A percentile compares a stretch with the other conserved stretches of the same genome.
These are phyloP conservation scores for Neofusicoccum kwambonambiense DNA, from an alignment of 2,329 filamentous ascomycete genomes.

Conservation along the genomic window DNA sequence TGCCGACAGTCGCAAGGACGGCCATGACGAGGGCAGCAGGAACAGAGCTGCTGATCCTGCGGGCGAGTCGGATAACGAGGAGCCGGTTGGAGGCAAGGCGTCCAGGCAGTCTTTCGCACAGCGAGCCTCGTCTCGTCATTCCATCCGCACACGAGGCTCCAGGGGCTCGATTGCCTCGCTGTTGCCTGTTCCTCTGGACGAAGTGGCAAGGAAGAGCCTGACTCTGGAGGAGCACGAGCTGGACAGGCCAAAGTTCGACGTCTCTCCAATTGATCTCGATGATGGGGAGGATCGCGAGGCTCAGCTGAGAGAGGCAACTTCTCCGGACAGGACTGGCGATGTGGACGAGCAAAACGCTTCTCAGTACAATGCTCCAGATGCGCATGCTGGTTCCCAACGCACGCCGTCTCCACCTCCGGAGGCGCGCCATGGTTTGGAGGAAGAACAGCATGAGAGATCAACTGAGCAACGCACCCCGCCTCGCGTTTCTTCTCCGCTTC, in stretches of 20 bases:
- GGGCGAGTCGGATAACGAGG: background rate
- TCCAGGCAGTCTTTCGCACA: constrained; percentile 7
- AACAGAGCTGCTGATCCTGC: background rate
- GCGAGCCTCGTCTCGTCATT: background rate
- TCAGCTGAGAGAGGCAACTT: background rate
- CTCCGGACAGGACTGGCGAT: background rate
- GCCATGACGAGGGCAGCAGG: background rate
- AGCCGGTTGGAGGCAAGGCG: background rate
- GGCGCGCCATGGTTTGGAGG: background rate
- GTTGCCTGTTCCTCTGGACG: constrained; percentile 7
- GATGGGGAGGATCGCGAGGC: background rate
- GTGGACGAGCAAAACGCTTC: background rate
- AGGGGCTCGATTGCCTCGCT: constrained; percentile 11
- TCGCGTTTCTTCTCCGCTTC: background rate
- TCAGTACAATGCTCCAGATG: background rate
- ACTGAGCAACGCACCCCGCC: background rate
- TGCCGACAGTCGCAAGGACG: background rate
- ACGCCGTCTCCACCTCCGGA: background rate
- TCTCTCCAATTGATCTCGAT: background rate
- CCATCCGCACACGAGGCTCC: constrained; percentile 7
- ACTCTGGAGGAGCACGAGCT: constrained; percentile 11
- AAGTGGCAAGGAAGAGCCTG: constrained; percentile 14
- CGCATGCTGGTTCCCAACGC: background rate
- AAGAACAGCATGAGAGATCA: background rate
- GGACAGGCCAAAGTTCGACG: constrained; percentile 1